Evolutionary conservation across 805 yeast genomes (phyloP), one percentile per base, ranked within the genome.

Genomic region (Kodamaea fukazawae): DNA sequence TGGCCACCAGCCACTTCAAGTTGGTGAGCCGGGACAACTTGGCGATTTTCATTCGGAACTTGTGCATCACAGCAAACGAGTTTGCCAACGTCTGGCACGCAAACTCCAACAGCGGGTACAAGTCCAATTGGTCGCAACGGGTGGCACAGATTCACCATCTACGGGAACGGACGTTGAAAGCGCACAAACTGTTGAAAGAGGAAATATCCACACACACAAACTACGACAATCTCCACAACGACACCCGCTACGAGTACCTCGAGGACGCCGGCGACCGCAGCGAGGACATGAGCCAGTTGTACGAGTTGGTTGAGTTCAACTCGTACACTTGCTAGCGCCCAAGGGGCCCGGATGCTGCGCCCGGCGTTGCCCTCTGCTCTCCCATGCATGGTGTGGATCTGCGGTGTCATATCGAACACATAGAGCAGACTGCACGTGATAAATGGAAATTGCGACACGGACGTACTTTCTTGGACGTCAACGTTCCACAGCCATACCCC

Each of bases 51-150:
- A 75, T 87, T 7, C 70, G 95, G 34, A 83, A 82, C 45, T 61
- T 83, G 44, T 78, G 86, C 2, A 54, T 83, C 14, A 70, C 79
- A 39, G 83, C 89, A 3, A 75, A 78, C 47, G 82, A 79, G 44
- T 84, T 86, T 59, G 88, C 96, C 1, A 71, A 74, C 17, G 81
- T 82, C 12, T 86, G 93, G 88, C 83, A 83, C 49, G 62, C 78
- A 8, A 23, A 25, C 16, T 37, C 40, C 2, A 29, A 22, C 4
- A 71, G 71, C 36, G 80, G 81, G 3, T 79, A 73, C 59, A 64
- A 70, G 6, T 74, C 81, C 29, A 80, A 74, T 51, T 86, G 95
- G 95, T 71, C 76, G 12, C 77, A 78, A 47, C 67, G 95, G 43
- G 70, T 78, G 47, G 73, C 67, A 40, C 87, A 82, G 48, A 70